Evolutionary conservation across 768 basidiomycete genomes (phyloP).

Genomic region (Amanita subjunquillea): DNA sequence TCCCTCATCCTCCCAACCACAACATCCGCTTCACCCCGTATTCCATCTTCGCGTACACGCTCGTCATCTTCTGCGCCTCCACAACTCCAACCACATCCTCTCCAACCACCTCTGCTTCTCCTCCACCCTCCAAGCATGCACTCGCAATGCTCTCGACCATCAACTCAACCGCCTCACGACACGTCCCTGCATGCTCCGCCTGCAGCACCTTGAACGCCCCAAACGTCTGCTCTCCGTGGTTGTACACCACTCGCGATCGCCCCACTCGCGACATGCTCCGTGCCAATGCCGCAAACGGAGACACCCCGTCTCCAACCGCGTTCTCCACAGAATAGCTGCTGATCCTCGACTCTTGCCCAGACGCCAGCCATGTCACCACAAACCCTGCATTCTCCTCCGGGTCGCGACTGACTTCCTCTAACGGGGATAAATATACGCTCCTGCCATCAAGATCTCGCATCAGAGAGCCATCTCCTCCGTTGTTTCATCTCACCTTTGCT

Average conservation of each 20-base stretch:
- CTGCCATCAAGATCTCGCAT: slow-evolving; percentile 25
- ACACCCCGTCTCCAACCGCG: slow-evolving; percentile 24
- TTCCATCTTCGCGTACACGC: slow-evolving; percentile 86
- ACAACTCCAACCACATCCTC: slow-evolving; percentile 76
- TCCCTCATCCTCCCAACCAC: slow-evolving; percentile 64
- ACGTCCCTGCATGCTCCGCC: slow-evolving; percentile 49
- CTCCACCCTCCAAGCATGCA: slow-evolving; percentile 59
- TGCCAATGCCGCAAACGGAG: neutral
- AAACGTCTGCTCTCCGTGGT: slow-evolving; percentile 32
- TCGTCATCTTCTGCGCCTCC: slow-evolving; percentile 72
- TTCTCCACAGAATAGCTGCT: slow-evolving; percentile 85
- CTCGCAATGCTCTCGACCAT: slow-evolving; percentile 62
- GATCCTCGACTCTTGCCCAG: slow-evolving; percentile 63
- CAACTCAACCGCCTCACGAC: slow-evolving; percentile 66
- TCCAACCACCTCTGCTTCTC: slow-evolving; percentile 33
- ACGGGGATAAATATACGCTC: slow-evolving; percentile 92
- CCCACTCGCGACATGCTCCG: neutral
- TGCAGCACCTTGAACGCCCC: slow-evolving; percentile 77
- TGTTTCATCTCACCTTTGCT: slow-evolving; percentile 49
- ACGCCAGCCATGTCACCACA: slow-evolving; percentile 65
- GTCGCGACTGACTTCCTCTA: slow-evolving; percentile 89
- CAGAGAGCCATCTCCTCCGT: slow-evolving; percentile 2
- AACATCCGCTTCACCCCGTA: slow-evolving; percentile 85
- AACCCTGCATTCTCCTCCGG: slow-evolving; percentile 86
- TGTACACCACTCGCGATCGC: neutral